Evolutionary conservation across 768 basidiomycete species (phyloP).

Genomic region (Termitomyces bulborhizus): DNA sequence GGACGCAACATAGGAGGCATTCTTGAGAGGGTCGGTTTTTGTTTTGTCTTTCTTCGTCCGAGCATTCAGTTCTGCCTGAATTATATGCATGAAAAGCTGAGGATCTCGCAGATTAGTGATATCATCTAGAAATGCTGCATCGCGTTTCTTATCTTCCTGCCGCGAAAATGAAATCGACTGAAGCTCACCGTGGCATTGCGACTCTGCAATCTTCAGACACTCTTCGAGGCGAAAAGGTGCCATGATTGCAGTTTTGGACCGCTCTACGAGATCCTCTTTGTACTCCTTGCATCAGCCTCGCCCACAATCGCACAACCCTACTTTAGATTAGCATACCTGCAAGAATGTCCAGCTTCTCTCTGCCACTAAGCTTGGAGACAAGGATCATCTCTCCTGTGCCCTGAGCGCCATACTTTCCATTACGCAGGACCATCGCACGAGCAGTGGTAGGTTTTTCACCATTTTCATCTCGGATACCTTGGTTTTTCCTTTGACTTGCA

Average conservation of each 20-base stretch:
- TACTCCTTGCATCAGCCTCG: neutral
- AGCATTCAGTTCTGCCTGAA: constrained; percentile 51
- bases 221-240: constrained; percentile 59
- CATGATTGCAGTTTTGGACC: constrained; percentile 51
- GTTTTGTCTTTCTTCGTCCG: constrained; percentile 33
- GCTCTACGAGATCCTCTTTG: constrained; percentile 62
- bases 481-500: constrained; percentile 21
- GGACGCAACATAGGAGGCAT: constrained; percentile 49
- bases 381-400: constrained; percentile 65
- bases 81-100: constrained; percentile 51
- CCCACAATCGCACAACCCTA: neutral
- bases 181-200: constrained; percentile 61
- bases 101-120: constrained; percentile 63
- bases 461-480: constrained; percentile 39
- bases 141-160: neutral
- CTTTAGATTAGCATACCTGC: constrained; percentile 44
- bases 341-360: constrained; percentile 75
- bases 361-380: constrained; percentile 57
- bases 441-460: constrained; percentile 57
- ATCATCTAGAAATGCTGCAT: constrained; percentile 60
- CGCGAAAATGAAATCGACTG: neutral
- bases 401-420: constrained; percentile 66
- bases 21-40: constrained; percentile 23
- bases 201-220: constrained; percentile 63
- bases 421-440: constrained; percentile 69